Conservation (phyloP, 2,329 filamentous ascomycete genomes). For the Colletotrichum musae region DNA sequence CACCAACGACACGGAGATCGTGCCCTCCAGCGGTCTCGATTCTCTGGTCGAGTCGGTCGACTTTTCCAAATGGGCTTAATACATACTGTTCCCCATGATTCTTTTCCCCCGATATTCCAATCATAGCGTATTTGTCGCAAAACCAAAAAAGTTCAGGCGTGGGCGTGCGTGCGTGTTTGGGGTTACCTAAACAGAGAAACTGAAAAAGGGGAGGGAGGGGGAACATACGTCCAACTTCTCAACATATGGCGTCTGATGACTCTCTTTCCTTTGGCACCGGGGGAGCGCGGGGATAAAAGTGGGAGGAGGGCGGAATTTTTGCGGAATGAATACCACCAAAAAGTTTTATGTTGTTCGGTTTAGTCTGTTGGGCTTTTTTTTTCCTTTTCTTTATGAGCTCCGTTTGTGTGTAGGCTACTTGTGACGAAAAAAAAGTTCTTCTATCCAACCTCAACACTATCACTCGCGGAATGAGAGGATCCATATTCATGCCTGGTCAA, state of each 20-base stretch:
- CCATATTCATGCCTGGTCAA: too few relatives aligned
- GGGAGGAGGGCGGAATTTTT: constrained; percentile 22
- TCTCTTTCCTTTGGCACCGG: constrained; percentile 15
- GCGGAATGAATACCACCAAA: constrained; percentile 38
- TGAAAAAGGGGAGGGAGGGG: background rate
- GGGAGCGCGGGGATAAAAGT: background rate
- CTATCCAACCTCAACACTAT: background rate
- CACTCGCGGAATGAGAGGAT: too few relatives aligned
- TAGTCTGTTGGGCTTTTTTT: background rate
- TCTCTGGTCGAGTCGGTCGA: constrained; percentile 55
- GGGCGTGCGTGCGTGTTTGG: constrained; percentile 6
- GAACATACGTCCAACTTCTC: constrained; percentile 9
- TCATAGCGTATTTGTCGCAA: background rate
- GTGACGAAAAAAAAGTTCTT: constrained; percentile 25
- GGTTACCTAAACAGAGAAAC: constrained; percentile 7
- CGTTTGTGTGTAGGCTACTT: constrained; percentile 18
- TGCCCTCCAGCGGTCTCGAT: constrained; percentile 47
- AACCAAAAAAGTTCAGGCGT: constrained; percentile 8
- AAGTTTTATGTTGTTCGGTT: constrained; percentile 35
- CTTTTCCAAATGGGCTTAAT: constrained; percentile 57
- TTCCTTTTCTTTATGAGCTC: too few relatives aligned
- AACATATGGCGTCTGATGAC: constrained; percentile 23
- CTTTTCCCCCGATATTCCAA: background rate
- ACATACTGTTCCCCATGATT: constrained; percentile 14
- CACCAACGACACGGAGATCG: constrained; percentile 69